phyloP scores from a whole-genome alignment of 352 stramenopile species.

The Albugo laibachii region DNA sequence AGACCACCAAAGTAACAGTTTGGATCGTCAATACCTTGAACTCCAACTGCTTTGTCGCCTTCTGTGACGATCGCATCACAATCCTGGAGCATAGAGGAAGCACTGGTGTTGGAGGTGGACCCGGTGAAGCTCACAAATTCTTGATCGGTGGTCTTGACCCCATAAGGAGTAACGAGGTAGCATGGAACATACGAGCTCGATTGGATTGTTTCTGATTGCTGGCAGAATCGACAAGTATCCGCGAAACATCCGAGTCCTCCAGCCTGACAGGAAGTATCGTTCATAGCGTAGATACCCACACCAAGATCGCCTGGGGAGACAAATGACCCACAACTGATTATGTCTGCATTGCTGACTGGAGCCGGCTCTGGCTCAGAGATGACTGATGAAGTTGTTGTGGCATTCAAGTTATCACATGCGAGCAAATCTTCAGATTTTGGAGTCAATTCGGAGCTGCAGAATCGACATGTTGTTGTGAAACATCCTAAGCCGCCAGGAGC shows the following conservation, averaged over 20 bases:
- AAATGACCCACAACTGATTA: neutral
- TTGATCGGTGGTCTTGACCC: neutral
- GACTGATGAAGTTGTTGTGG: too few species aligned
- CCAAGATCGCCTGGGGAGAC: conserved; percentile 13
- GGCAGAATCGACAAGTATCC: conserved; percentile 16
- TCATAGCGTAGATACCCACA: conserved; percentile 12
- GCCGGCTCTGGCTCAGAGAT: too few species aligned
- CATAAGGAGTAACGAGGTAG: neutral
- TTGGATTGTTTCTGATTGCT: conserved; percentile 14
- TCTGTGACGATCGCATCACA: neutral
- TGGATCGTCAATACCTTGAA: conserved; percentile 3
- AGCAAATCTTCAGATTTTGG: neutral
- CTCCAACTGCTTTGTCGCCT: neutral
- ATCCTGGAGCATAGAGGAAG: neutral
- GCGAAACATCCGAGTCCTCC: conserved; percentile 22
- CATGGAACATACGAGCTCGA: conserved; percentile 15
- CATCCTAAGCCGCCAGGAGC: neutral
- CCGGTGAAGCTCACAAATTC: neutral
- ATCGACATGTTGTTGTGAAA: conserved; percentile 5
- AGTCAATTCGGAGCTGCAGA: conserved; percentile 2
- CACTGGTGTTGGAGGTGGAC: neutral
- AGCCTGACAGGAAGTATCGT: conserved; percentile 9
- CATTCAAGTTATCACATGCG: neutral
- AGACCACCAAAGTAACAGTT: conserved; percentile 10
- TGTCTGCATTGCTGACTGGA: too few species aligned